Percentiles rank a stretch among this genome's conserved stretches.
Evolutionary conservation across 805 yeast species (phyloP).

Genomic region (Brettanomyces bruxellensis): DNA sequence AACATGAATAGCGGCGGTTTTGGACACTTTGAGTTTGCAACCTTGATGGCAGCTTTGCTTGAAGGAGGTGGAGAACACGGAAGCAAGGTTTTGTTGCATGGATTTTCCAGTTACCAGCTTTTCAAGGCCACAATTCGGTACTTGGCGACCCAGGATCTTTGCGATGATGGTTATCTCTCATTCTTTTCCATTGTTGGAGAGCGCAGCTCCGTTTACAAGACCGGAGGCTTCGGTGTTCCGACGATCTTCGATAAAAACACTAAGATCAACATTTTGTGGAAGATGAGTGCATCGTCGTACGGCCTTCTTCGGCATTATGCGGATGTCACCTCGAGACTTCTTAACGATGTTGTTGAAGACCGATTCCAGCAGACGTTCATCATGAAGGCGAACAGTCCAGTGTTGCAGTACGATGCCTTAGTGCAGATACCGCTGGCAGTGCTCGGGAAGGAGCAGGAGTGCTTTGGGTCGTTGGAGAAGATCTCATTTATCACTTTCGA

Average conservation of each 20-base stretch:
- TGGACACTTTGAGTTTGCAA: slow-evolving; percentile 85
- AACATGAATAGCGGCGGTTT: slow-evolving; percentile 62
- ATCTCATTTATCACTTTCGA: slow-evolving; percentile 64
- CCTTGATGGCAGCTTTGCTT: slow-evolving; percentile 70
- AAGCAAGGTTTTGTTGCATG: slow-evolving; percentile 68
- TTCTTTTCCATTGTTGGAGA: slow-evolving; percentile 51
- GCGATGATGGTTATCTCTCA: slow-evolving; percentile 53
- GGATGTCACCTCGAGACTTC: slow-evolving; percentile 50
- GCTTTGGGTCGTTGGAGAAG: slow-evolving; percentile 63
- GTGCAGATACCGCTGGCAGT: slow-evolving; percentile 43
- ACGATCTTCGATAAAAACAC: slow-evolving; percentile 68
- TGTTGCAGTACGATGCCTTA: slow-evolving; percentile 58
- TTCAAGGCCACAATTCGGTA: slow-evolving; percentile 83
- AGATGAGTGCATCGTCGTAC: slow-evolving; percentile 66
- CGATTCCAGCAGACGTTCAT: slow-evolving; percentile 74
- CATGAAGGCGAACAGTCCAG: slow-evolving; percentile 41
- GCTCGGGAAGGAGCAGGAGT: slow-evolving; percentile 27
- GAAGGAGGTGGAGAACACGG: slow-evolving; percentile 78
- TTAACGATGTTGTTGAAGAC: slow-evolving; percentile 76
- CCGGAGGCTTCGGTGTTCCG: slow-evolving; percentile 58
- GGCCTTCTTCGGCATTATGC: slow-evolving; percentile 57
- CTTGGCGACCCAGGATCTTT: slow-evolving; percentile 71
- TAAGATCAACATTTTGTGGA: slow-evolving; percentile 74
- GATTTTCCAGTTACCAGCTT: slow-evolving; percentile 87
- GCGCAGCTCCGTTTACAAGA: slow-evolving; percentile 34